phyloP scores from a whole-genome alignment of 2,329 filamentous ascomycete species.

The Alternaria ventricosa region DNA sequence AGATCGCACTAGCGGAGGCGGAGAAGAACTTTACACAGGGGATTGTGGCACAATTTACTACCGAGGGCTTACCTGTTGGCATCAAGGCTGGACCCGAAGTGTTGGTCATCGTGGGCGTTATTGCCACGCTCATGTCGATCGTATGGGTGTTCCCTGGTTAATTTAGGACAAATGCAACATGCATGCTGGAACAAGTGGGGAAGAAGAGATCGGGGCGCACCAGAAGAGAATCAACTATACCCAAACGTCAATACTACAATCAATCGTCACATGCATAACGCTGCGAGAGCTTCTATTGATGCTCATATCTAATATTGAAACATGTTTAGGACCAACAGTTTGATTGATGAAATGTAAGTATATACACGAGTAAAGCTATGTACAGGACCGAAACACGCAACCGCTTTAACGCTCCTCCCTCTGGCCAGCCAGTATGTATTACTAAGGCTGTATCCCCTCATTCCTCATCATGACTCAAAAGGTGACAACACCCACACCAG shows the following conservation, averaged over 20 bases:
- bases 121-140: conserved; percentile 24
- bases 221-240: neutral
- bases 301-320: conserved; percentile 18
- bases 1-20: conserved; percentile 53
- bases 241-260: neutral
- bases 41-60: conserved; percentile 47
- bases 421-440: neutral
- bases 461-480: conserved; percentile 20
- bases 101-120: conserved; percentile 18
- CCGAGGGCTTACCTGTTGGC: conserved; percentile 38
- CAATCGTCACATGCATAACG: neutral
- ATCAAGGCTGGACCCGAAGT: conserved; percentile 36
- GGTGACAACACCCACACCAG: conserved; percentile 41
- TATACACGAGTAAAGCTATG: conserved; percentile 20
- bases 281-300: neutral
- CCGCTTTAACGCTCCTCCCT: neutral
- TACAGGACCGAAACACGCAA: conserved; percentile 20
- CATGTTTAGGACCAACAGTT: conserved; percentile 1
- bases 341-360: neutral
- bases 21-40: conserved; percentile 55
- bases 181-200: neutral
- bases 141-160: conserved; percentile 35
- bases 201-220: neutral
- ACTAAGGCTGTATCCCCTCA: neutral
- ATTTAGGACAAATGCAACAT: neutral